Evolutionary conservation across 164 flowering plant species (phyloP).

Genomic region (Malania oleifera): DNA sequence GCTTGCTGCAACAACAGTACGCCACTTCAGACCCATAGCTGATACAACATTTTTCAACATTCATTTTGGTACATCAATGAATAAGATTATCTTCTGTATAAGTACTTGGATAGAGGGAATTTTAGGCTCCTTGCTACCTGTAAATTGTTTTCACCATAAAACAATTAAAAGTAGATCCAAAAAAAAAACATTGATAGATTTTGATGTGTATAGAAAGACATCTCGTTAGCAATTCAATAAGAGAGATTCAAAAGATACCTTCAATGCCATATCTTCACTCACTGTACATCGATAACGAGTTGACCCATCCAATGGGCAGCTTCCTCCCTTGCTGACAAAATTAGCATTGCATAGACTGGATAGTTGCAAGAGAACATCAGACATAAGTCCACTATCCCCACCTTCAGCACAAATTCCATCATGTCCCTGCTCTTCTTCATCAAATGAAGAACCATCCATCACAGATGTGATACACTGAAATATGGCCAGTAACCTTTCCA

Average conservation of each 20-base stretch:
- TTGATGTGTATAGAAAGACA: not conserved
- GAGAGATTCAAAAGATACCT: slow-evolving; percentile 35
- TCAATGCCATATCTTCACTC: slow-evolving; percentile 73
- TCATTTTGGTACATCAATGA: too few species aligned
- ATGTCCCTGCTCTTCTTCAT: slow-evolving; percentile 38
- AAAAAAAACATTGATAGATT: not conserved
- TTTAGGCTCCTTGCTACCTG: slow-evolving; percentile 91
- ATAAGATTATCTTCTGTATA: slow-evolving; percentile 53
- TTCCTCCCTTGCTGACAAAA: slow-evolving; percentile 79
- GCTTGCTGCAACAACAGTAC: too few species aligned
- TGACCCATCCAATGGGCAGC: slow-evolving; percentile 88
- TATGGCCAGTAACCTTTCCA: slow-evolving; percentile 91
- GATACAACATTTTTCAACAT: too few species aligned
- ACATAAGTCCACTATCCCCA: slow-evolving; percentile 47
- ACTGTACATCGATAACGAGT: slow-evolving; percentile 71
- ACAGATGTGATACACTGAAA: slow-evolving; percentile 83
- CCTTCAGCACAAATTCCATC: slow-evolving; percentile 21
- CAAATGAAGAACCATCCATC: slow-evolving; percentile 40
- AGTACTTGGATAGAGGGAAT: slow-evolving; percentile 77
- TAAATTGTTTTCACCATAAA: slow-evolving; percentile 10
- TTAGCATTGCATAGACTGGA: slow-evolving; percentile 92
- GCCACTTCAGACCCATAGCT: too few species aligned
- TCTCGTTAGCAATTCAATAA: slow-evolving; percentile 1
- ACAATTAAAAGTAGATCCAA: not conserved
- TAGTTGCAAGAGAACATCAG: slow-evolving; percentile 83